Percentiles rank a stretch among this genome's conserved stretches.
Evolutionary conservation across 2,329 filamentous ascomycete species (phyloP).

Genomic region (Fusarium pilosicola): DNA sequence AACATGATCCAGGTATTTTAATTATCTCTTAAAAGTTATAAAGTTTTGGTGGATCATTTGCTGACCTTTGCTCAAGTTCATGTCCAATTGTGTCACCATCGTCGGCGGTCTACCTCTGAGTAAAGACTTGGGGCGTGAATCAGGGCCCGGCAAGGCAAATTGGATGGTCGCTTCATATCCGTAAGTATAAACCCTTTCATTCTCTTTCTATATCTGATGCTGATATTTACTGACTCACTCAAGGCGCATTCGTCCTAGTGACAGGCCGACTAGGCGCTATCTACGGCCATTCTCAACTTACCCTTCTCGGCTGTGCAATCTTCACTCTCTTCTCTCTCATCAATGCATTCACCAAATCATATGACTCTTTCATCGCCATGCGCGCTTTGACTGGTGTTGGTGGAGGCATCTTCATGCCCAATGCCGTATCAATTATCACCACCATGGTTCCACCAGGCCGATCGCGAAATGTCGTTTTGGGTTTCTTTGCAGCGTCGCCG

Average conservation of each 20-base stretch:
- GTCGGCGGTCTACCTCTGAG: constrained; percentile 8
- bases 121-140: constrained; percentile 2
- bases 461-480: constrained; percentile 35
- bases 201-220: rapidly evolving
- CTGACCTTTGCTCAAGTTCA: background rate
- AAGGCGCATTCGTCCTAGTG: constrained; percentile 63
- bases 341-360: constrained; percentile 55
- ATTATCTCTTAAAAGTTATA: rapidly evolving
- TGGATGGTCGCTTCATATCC: constrained; percentile 27
- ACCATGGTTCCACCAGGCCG: constrained; percentile 59
- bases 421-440: constrained; percentile 60
- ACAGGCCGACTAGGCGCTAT: constrained; percentile 63
- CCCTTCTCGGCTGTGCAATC: constrained; percentile 53
- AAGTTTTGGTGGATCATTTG: rapidly evolving
- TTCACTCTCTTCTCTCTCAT: constrained; percentile 56
- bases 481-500: constrained; percentile 29
- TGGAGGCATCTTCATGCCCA: constrained; percentile 62
- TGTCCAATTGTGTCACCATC: constrained; percentile 7
- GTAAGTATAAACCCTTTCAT: rapidly evolving
- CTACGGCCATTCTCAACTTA: constrained; percentile 61
- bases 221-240: constrained; percentile 52
- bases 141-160: constrained; percentile 10
- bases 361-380: constrained; percentile 54
- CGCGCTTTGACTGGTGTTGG: constrained; percentile 60
- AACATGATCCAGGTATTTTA: constrained; percentile 2